Base-by-base conservation (phyloP, 345 rosid species). In the Abelmoschus esculentus region DNA sequence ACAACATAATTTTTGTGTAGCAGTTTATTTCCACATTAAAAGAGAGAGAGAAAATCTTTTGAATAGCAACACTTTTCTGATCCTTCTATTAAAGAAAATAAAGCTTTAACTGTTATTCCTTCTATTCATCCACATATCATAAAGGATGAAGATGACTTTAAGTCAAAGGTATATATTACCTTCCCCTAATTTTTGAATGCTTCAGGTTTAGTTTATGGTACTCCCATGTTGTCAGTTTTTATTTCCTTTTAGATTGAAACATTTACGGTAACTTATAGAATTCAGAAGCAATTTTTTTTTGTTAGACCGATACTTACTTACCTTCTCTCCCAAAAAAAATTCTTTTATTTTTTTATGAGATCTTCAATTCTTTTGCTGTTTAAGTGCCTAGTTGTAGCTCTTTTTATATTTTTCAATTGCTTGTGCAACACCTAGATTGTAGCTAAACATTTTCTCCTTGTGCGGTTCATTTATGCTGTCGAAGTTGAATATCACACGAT, bases 101-200 rank as follows among this genome's bases (percentile, higher is more conserved):
- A 89, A 73, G 91, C 91, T 84, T 95, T 95, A 75, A 95, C 97
- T 52, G 78, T 88, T 76, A 91, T 91, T 75, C 99, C 96, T 74
- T 91, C 96, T 46, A 78, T 88, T 70, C 91, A 88, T 86, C 99
- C 96, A 10, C 97, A 87, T 82, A 79, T 83, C 72, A 89, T 91
- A 67, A 87, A 79, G 73, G 92, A 95, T 70, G 96, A 90, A 73
- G 89, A 85, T 74, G 96, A 87, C 72, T 88, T 95, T 76, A 88
- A 87, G 86, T 84, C 89, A 69, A 95, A 90, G 97, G 99, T 95
- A 80, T 49, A 31, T 38, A 42, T 52, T 31, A 31, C 28, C 26
- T 53, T 72, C 42, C 50, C 59, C 32, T 36, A 34, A 19, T 77
- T 55, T 67, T 40, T 7, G 5, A 6, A 38, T 38, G 14, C 34